Evolutionary conservation across 2,329 filamentous ascomycete species (phyloP).

Genomic region (Escovopsis weberi): DNA sequence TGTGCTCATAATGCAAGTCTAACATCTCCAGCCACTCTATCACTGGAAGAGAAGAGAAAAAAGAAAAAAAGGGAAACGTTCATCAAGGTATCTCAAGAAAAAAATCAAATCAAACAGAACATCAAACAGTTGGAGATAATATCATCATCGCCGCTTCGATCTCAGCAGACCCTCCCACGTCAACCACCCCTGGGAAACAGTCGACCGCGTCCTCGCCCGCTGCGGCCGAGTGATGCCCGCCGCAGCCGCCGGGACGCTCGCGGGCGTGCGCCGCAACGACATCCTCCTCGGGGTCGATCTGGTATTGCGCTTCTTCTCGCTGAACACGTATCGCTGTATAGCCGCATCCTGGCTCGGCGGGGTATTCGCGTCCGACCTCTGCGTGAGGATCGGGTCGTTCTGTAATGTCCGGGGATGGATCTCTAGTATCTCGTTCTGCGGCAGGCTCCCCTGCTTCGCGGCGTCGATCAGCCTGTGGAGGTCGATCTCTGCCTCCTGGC

Average conservation of each 20-base stretch:
- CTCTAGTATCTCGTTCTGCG: slow-evolving; percentile 19
- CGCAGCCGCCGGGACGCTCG: slow-evolving; percentile 7
- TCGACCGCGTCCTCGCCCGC: slow-evolving; percentile 3
- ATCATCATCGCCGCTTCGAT: slow-evolving; percentile 12
- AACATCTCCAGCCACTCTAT: too few relatives aligned
- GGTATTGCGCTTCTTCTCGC: not conserved
- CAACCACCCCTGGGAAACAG: slow-evolving; percentile 5
- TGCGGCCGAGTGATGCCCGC: slow-evolving; percentile 10
- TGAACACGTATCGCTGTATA: slow-evolving; percentile 16
- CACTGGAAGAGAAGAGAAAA: too few relatives aligned
- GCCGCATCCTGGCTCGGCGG: slow-evolving; percentile 26
- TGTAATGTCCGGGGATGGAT: slow-evolving; percentile 25
- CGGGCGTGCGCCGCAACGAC: too few relatives aligned
- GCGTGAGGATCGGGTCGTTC: slow-evolving; percentile 23
- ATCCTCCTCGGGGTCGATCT: not conserved
- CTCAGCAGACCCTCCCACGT: slow-evolving; percentile 12
- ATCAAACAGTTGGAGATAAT: not conserved
- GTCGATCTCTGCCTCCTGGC: slow-evolving; percentile 12
- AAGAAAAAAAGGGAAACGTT: too few relatives aligned
- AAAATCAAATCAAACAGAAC: not conserved
- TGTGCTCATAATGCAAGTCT: too few relatives aligned
- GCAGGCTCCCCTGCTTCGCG: slow-evolving; percentile 14
- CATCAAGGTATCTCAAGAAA: not conserved
- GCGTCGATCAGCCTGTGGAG: slow-evolving; percentile 18
- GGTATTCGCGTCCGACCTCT: slow-evolving; percentile 12